Evolutionary conservation across 352 stramenopile genomes (phyloP).

Genomic region (Phytopythium cucurbitacearum): DNA sequence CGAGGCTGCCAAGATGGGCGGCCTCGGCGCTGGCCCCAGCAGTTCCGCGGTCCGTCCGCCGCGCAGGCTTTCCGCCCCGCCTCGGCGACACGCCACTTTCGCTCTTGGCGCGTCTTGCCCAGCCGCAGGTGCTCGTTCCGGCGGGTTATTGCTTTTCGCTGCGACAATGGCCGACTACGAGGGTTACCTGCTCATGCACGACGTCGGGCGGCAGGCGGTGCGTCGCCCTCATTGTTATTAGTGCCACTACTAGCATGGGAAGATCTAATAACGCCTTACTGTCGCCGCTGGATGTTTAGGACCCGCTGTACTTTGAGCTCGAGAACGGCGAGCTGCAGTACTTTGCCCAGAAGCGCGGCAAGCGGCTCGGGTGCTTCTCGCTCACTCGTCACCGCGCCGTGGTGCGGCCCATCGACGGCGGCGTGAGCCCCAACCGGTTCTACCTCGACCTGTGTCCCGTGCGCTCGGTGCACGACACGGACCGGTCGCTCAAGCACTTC

Average conservation of each 20-base stretch:
- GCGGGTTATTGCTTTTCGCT: too few species aligned
- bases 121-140: too few species aligned
- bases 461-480: constrained; percentile 69
- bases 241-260: background rate
- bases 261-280: background rate
- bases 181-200: constrained; percentile 73
- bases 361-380: constrained; percentile 64
- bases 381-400: constrained; percentile 69
- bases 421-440: constrained; percentile 60
- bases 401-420: constrained; percentile 33
- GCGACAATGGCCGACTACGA: constrained; percentile 72
- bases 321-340: constrained; percentile 67
- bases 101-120: too few species aligned
- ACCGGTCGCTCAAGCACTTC: constrained; percentile 65
- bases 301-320: constrained; percentile 79
- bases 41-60: too few species aligned
- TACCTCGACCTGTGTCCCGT: constrained; percentile 66
- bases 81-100: too few species aligned
- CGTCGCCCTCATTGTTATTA: constrained; percentile 1
- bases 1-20: too few species aligned
- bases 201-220: constrained; percentile 36
- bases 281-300: constrained; percentile 14
- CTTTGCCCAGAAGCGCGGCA: constrained; percentile 66
- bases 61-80: too few species aligned
- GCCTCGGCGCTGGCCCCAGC: too few species aligned